A percentile compares a stretch with the other conserved stretches of the same genome.
Evolutionary conservation across 208 protist species (phyloP).

Genomic region (Acanthamoeba sp.): DNA sequence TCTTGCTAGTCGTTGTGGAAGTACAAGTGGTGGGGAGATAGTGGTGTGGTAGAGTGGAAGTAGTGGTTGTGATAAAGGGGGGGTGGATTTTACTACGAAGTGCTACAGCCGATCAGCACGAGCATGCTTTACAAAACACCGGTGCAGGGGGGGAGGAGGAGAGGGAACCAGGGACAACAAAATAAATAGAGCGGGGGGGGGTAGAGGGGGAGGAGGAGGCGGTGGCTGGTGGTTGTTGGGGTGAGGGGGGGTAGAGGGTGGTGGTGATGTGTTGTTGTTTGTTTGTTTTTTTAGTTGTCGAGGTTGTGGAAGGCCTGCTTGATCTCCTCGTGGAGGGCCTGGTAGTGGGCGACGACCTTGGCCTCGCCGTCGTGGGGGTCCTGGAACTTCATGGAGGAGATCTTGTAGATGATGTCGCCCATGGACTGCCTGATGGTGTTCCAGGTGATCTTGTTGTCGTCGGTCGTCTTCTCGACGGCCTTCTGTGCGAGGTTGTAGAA

Average conservation of each 20-base stretch:
- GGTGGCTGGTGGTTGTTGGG: background rate
- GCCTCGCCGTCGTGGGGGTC: constrained; percentile 89
- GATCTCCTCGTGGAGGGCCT: constrained; percentile 88
- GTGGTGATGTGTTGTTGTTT: background rate
- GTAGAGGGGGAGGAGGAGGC: constrained; percentile 5
- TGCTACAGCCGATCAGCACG: background rate
- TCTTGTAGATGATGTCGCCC: constrained; percentile 85
- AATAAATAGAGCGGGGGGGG: constrained; percentile 14
- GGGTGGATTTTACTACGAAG: background rate
- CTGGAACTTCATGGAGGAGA: constrained; percentile 91
- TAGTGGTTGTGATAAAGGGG: background rate
- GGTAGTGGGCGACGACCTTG: constrained; percentile 75
- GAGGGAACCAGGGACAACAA: background rate
- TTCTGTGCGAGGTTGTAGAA: constrained; percentile 97
- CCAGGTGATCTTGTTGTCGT: constrained; percentile 97
- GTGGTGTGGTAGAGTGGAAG: background rate
- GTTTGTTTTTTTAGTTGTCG: constrained; percentile 71
- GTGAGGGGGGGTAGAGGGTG: background rate
- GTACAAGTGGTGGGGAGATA: background rate
- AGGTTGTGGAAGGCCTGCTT: constrained; percentile 87
- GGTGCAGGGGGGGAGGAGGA: background rate
- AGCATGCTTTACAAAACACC: background rate
- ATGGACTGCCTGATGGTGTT: constrained; percentile 93
- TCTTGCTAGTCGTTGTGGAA: no score
- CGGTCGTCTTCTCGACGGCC: constrained; percentile 87